Conservation (phyloP, 208 protist genomes). For the Leishmania tropica region DNA sequence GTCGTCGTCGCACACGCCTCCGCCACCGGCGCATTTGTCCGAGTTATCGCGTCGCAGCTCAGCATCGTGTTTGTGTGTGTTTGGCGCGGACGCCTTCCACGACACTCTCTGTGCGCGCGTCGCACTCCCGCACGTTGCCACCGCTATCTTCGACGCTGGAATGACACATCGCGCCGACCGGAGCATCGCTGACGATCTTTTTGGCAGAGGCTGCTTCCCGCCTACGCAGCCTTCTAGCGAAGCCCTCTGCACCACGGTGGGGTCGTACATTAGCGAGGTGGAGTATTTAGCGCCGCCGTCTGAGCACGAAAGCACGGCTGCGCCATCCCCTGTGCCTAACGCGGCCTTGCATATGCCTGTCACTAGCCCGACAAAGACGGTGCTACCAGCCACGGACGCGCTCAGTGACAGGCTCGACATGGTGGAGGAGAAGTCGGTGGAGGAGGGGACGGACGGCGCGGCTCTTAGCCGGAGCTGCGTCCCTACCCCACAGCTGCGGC, state of each 20-base stretch:
- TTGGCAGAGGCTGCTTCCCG: conserved; percentile 5
- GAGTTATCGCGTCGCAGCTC: neutral
- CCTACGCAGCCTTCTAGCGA: neutral
- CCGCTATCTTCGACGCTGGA: conserved; percentile 23
- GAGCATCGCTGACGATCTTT: neutral
- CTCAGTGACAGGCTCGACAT: conserved; percentile 4
- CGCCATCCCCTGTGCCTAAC: neutral
- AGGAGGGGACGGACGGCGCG: neutral
- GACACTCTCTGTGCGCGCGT: neutral
- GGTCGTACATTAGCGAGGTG: conserved; percentile 7
- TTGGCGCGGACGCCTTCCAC: neutral
- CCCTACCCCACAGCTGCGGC: neutral
- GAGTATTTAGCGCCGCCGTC: conserved; percentile 7
- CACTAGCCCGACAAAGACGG: neutral
- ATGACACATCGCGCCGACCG: too few species aligned
- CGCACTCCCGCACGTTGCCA: conserved; percentile 11
- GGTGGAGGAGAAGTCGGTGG: neutral
- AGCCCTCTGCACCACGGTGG: conserved; percentile 6
- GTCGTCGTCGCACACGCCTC: conserved; percentile 8
- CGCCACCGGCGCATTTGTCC: neutral
- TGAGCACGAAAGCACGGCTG: conserved; percentile 10
- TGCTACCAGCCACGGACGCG: neutral
- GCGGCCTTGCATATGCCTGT: neutral
- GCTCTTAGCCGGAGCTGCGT: conserved; percentile 9
- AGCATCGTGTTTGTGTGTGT: neutral